Evolutionary conservation across 371 early-diverging fungal genomes (phyloP).

Genomic region (Mortierella sp.): DNA sequence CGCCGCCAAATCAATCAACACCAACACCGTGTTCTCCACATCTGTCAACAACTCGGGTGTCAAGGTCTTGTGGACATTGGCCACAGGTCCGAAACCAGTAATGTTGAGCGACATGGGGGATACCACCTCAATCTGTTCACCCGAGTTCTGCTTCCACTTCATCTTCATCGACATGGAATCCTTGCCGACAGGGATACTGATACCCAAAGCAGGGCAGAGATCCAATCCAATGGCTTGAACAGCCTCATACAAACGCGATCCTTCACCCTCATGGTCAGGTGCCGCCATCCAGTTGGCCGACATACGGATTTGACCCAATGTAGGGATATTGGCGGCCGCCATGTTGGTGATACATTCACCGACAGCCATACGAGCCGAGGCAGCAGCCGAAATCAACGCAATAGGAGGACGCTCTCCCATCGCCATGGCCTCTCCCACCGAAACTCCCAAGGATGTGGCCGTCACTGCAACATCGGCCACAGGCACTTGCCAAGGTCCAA

Average conservation of each 20-base stretch:
- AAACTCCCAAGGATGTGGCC: conserved; percentile 76
- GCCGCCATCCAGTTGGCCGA: conserved; percentile 99
- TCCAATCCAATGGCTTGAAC: conserved; percentile 94
- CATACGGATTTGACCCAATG: conserved; percentile 80
- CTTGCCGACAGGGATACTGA: conserved; percentile 97
- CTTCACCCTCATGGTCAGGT: conserved; percentile 91
- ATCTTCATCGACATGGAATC: conserved; percentile 99
- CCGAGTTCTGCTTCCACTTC: conserved; percentile 77
- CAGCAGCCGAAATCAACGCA: conserved; percentile 86
- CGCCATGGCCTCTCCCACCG: conserved; percentile 96
- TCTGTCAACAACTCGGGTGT: conserved; percentile 86
- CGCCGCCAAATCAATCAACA: conserved; percentile 86
- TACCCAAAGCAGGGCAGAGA: conserved; percentile 90
- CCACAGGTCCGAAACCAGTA: conserved; percentile 91
- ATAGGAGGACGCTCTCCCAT: conserved; percentile 95
- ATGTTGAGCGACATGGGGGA: conserved; percentile 92
- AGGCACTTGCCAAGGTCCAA: conserved; percentile 97
- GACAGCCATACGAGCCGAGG: conserved; percentile 96
- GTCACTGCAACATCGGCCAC: conserved; percentile 96
- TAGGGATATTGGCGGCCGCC: conserved; percentile 84
- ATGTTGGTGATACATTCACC: conserved; percentile 93
- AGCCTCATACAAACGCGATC: conserved; percentile 91
- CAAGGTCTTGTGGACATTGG: conserved; percentile 82
- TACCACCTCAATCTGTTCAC: conserved; percentile 72
- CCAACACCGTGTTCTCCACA: conserved; percentile 61